Percentiles rank a stretch among this genome's conserved stretches.
These are phyloP conservation scores for Ceratobasidium sp. DNA, from an alignment of 1,284 basidiomycete species.

Conservation along the genomic window DNA sequence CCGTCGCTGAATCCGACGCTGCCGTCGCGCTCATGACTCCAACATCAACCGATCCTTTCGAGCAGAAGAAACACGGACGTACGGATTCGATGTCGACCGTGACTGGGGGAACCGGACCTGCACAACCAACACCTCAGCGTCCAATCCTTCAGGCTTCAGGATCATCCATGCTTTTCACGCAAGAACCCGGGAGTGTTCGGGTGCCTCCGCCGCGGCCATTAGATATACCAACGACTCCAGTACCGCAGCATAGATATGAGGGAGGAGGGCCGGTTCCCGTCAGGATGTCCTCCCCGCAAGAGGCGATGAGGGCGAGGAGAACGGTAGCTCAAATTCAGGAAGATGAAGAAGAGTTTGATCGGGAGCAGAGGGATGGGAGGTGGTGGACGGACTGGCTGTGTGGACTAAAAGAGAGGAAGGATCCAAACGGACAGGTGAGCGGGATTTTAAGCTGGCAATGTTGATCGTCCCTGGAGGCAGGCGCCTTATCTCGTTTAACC, in stretches of 20 bases:
- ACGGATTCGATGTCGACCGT: conserved; percentile 37
- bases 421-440: conserved; percentile 38
- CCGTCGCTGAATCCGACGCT: conserved; percentile 13
- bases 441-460: neutral
- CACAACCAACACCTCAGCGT: conserved; percentile 28
- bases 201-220: conserved; percentile 27
- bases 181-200: conserved; percentile 5
- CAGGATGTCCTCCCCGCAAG: conserved; percentile 26
- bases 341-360: conserved; percentile 46
- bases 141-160: conserved; percentile 29
- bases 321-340: conserved; percentile 25
- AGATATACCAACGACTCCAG: conserved; percentile 42
- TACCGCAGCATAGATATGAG: conserved; percentile 37
- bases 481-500: neutral
- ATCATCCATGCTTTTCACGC: conserved; percentile 8
- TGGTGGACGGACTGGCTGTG: conserved; percentile 52
- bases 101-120: conserved; percentile 29
- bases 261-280: conserved; percentile 38
- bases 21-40: conserved; percentile 25
- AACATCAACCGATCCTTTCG: conserved; percentile 33
- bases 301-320: conserved; percentile 40
- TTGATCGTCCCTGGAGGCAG: neutral
- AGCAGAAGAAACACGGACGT: conserved; percentile 22
- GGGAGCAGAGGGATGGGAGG: conserved; percentile 44
- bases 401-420: conserved; percentile 45